Base-by-base conservation (phyloP, 192 early-diverging fungal species). In the Coemansia biformis region DNA sequence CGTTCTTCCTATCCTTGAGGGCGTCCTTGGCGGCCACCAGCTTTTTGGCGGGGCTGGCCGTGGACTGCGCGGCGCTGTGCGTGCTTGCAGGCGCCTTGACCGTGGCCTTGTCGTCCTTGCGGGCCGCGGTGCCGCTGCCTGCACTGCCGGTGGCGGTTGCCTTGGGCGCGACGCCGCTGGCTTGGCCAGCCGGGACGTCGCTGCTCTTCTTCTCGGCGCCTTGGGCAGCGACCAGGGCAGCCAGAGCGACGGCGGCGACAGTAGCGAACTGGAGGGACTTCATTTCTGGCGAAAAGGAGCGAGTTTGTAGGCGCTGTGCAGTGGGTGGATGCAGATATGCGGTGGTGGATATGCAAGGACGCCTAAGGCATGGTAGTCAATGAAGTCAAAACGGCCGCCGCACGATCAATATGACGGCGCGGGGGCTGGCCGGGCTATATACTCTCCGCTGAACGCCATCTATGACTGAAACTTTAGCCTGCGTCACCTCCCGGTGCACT, bases 251-350 rank as follows among this genome's bases (percentile, higher is more conserved):
- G 19, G 61, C 41, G 16, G 53, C 28, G 16, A 28, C 53, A 53
- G n/a, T n/a, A n/a, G n/a, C n/a, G n/a, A 72, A 60, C 45, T 60
- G 61, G 38, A 38, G 22, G 31, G 68, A 35, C 53, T 72, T 72
- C 68, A 72, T 72, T 47, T n/a, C n/a, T n/a, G n/a, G n/a, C n/a
- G n/a, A n/a, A n/a, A n/a, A n/a, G n/a, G n/a, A n/a, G n/a, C n/a
- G n/a, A n/a, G n/a, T n/a, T n/a, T n/a, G n/a, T n/a, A n/a, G n/a
- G n/a, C n/a, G n/a, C n/a, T n/a, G n/a, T n/a, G n/a, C n/a, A n/a
- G n/a, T n/a, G n/a, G n/a, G n/a, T n/a, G n/a, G n/a, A n/a, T n/a
- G n/a, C n/a, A n/a, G n/a, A n/a, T n/a, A n/a, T n/a, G n/a, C n/a
- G n/a, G n/a, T n/a, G n/a, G n/a, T n/a, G n/a, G n/a, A n/a, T n/a